Percentiles rank a stretch among this genome's conserved stretches.
These are phyloP conservation scores for Fusarium verticillioides DNA, from an alignment of 2,329 filamentous ascomycete species.

Conservation along the genomic window DNA sequence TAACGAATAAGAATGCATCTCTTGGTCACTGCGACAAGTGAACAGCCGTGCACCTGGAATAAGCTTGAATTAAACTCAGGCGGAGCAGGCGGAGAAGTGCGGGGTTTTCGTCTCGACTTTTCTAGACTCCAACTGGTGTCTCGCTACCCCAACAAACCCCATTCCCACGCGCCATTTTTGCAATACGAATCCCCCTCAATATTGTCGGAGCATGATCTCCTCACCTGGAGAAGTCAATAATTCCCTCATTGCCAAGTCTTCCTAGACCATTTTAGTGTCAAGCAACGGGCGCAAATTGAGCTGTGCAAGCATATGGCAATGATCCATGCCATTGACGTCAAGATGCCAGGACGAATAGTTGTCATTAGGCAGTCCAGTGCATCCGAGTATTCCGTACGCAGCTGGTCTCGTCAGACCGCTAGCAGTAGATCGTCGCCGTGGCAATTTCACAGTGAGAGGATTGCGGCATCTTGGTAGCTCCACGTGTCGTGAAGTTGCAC, in stretches of 20 bases:
- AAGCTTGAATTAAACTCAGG: background rate
- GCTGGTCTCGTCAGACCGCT: background rate
- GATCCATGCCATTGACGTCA: background rate
- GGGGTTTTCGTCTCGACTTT: background rate
- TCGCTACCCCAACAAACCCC: background rate
- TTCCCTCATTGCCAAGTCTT: background rate
- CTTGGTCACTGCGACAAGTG: background rate
- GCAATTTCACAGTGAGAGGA: background rate
- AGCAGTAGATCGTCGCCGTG: background rate
- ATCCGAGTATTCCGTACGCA: too few relatives aligned
- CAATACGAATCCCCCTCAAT: background rate
- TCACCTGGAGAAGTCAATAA: background rate
- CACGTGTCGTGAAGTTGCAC: rapidly evolving
- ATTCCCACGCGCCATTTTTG: background rate
- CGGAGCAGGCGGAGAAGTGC: background rate
- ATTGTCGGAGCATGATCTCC: background rate
- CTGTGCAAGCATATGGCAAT: rapidly evolving
- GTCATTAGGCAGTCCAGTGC: background rate
- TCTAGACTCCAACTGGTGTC: background rate
- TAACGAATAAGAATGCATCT: background rate
- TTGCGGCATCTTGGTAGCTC: background rate
- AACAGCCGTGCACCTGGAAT: background rate
- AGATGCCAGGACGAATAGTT: background rate
- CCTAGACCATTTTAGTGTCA: background rate
- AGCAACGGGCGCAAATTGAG: background rate